These are phyloP conservation scores for Zasmidium cellare DNA, from an alignment of 2,329 filamentous ascomycete genomes.

Conservation along the genomic window DNA sequence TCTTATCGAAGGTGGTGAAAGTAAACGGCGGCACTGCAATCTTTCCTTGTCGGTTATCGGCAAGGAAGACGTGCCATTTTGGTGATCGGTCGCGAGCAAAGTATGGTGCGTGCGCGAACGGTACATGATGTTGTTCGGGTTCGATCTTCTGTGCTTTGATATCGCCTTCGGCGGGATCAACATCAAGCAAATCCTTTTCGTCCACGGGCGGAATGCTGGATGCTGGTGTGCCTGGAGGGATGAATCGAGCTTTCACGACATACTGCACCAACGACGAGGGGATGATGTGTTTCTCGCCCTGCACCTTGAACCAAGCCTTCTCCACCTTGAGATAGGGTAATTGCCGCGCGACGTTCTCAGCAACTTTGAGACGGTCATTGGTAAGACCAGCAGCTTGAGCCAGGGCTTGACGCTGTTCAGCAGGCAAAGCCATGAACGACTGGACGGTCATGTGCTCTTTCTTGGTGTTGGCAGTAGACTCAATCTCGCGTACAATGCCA, in stretches of 20 bases:
- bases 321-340: constrained; percentile 81
- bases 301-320: constrained; percentile 97
- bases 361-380: constrained; percentile 73
- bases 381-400: constrained; percentile 71
- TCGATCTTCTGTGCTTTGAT: constrained; percentile 72
- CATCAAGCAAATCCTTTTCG: constrained; percentile 79
- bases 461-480: constrained; percentile 52
- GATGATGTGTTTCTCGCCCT: constrained; percentile 89
- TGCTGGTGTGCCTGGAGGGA: constrained; percentile 73
- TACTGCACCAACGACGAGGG: constrained; percentile 90
- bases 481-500: constrained; percentile 61
- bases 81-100: constrained; percentile 87
- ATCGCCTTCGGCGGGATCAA: constrained; percentile 91
- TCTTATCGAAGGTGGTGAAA: constrained; percentile 90
- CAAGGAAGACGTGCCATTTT: constrained; percentile 91
- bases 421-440: constrained; percentile 82
- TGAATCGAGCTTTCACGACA: constrained; percentile 90
- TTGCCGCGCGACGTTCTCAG: constrained; percentile 75
- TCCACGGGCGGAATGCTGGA: constrained; percentile 72
- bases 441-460: constrained; percentile 76
- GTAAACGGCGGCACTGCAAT: constrained; percentile 95
- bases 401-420: constrained; percentile 70
- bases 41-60: constrained; percentile 90
- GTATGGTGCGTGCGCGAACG: constrained; percentile 87
- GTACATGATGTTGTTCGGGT: constrained; percentile 70